Conservation (phyloP, 1,284 basidiomycete species). For the Cryptococcus amylolentus region DNA sequence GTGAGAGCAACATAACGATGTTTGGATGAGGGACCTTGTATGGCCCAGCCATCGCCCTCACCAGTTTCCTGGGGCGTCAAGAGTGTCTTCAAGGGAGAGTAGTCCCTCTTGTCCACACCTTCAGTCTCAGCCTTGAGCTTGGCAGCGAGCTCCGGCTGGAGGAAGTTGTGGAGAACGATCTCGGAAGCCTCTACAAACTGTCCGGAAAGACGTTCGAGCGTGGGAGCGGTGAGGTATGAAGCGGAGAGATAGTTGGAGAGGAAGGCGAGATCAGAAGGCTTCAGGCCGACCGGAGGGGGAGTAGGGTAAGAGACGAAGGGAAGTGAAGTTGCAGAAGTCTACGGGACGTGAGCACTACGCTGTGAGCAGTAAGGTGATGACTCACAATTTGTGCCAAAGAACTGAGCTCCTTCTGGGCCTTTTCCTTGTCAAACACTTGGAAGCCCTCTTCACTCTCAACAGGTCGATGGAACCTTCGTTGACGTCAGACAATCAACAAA, state of each 20-base stretch:
- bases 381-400: conserved; percentile 50
- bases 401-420: conserved; percentile 62
- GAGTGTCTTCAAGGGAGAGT: conserved; percentile 18
- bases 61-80: conserved; percentile 63
- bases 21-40: conserved; percentile 88
- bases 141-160: conserved; percentile 63
- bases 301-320: conserved; percentile 41
- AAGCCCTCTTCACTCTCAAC: conserved; percentile 89
- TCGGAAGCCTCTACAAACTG: conserved; percentile 87
- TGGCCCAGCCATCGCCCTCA: conserved; percentile 61
- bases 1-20: conserved; percentile 78
- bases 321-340: conserved; percentile 58
- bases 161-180: conserved; percentile 84
- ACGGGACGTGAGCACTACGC: conserved; percentile 40
- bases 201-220: conserved; percentile 72
- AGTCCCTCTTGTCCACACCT: conserved; percentile 64
- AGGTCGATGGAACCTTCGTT: conserved; percentile 73
- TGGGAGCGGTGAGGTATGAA: conserved; percentile 78
- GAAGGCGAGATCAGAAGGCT: conserved; percentile 62
- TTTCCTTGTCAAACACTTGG: conserved; percentile 61
- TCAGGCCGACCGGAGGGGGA: conserved; percentile 55
- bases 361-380: neutral
- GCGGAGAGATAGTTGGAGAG: conserved; percentile 82
- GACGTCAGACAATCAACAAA: neutral
- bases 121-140: conserved; percentile 65